Percentiles rank a stretch among this genome's conserved stretches.
Evolutionary conservation across 2,329 filamentous ascomycete species (phyloP).

Genomic region (Geosmithia putterillii): DNA sequence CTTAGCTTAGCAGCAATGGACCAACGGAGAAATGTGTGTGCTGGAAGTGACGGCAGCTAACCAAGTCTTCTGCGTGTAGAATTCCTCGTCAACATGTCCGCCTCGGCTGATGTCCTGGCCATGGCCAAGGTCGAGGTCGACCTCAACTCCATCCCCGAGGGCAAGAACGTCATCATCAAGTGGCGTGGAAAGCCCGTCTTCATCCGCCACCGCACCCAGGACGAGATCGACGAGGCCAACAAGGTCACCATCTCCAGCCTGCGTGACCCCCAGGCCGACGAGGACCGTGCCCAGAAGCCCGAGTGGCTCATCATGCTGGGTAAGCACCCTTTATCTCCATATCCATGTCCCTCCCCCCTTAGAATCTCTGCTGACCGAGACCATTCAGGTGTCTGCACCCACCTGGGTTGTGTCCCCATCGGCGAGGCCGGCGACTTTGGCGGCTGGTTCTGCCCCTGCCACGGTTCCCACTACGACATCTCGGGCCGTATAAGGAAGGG

Average conservation of each 20-base stretch:
- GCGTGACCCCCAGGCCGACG: conserved; percentile 83
- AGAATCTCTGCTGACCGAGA: not conserved
- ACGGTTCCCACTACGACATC: conserved; percentile 99
- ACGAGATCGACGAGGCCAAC: conserved; percentile 93
- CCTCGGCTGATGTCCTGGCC: conserved; percentile 93
- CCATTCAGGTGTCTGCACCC: conserved; percentile 80
- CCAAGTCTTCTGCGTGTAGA: conserved; percentile 39
- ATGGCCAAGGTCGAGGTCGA: conserved; percentile 99
- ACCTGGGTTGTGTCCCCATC: conserved; percentile 97
- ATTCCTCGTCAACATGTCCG: conserved; percentile 99
- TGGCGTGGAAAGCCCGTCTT: conserved; percentile 99
- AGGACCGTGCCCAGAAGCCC: conserved; percentile 91
- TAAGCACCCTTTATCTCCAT: conserved; percentile 26
- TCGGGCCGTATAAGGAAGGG: conserved; percentile 97
- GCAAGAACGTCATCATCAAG: conserved; percentile 99
- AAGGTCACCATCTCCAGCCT: conserved; percentile 70
- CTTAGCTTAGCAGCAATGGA: not conserved
- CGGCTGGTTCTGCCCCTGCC: conserved; percentile 99
- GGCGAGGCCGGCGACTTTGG: conserved; percentile 96
- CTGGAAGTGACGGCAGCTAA: conserved; percentile 11
- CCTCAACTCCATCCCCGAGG: conserved; percentile 83
- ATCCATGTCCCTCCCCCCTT: not conserved
- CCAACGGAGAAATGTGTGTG: not conserved
- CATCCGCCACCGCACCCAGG: conserved; percentile 91
- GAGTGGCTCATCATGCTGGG: conserved; percentile 99